Percentiles rank a stretch among this genome's conserved stretches.
Conservation (phyloP, 1,139 yeast genomes). For the Taphrina betulina region DNA sequence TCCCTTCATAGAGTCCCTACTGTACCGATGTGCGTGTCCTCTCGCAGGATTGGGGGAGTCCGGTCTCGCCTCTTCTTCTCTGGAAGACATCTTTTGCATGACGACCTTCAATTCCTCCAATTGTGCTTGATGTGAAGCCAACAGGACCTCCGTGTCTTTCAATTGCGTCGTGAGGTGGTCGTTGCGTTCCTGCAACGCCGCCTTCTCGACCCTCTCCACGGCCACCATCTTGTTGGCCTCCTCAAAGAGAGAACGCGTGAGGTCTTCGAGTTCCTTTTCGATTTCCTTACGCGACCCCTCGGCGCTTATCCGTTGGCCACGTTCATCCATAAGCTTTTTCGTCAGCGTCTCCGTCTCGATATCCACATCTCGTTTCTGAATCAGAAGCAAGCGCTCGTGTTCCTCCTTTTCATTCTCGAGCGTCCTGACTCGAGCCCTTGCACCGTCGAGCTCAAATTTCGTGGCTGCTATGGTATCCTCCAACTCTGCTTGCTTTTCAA, state of each 20-base stretch:
- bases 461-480: slow-evolving; percentile 45
- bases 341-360: slow-evolving; percentile 39
- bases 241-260: slow-evolving; percentile 64
- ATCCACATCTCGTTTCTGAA: slow-evolving; percentile 40
- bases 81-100: slow-evolving; percentile 49
- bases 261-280: slow-evolving; percentile 67
- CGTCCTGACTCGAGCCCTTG: slow-evolving; percentile 34
- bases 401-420: slow-evolving; percentile 40
- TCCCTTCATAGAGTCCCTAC: slow-evolving; percentile 20
- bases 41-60: slow-evolving; percentile 24
- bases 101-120: slow-evolving; percentile 65
- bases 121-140: slow-evolving; percentile 68
- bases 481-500: slow-evolving; percentile 45
- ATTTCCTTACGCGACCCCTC: slow-evolving; percentile 55
- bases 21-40: slow-evolving; percentile 12
- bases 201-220: slow-evolving; percentile 53
- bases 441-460: slow-evolving; percentile 37
- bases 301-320: slow-evolving; percentile 44
- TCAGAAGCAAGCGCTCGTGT: slow-evolving; percentile 41
- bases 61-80: slow-evolving; percentile 18
- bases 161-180: slow-evolving; percentile 63
- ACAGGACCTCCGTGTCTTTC: slow-evolving; percentile 67
- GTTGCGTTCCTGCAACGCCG: slow-evolving; percentile 48
- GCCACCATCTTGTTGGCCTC: slow-evolving; percentile 76
- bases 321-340: slow-evolving; percentile 38